Evolutionary conservation across 805 yeast species (phyloP).

Genomic region (Kazachstania martiniae): DNA sequence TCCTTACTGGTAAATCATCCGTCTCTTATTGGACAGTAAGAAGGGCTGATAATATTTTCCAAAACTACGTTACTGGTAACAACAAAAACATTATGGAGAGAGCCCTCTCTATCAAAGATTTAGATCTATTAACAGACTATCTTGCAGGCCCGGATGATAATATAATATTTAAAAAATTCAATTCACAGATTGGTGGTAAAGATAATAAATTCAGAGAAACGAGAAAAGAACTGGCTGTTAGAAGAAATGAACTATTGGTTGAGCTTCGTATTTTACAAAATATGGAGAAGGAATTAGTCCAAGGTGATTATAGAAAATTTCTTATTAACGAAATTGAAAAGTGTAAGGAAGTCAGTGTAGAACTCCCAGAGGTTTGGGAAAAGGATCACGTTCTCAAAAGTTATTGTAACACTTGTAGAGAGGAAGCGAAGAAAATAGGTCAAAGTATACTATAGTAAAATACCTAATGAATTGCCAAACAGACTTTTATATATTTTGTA

Average conservation of each 20-base stretch:
- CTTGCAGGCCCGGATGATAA: slow-evolving; percentile 25
- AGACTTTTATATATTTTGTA: background rate
- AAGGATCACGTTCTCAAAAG: slow-evolving; percentile 17
- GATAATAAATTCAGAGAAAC: slow-evolving; percentile 20
- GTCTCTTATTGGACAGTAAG: slow-evolving; percentile 49
- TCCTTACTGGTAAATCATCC: slow-evolving; percentile 41
- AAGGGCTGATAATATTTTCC: slow-evolving; percentile 30
- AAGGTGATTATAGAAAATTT: slow-evolving; percentile 65
- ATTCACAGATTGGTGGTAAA: slow-evolving; percentile 4
- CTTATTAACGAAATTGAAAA: slow-evolving; percentile 45
- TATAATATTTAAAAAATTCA: slow-evolving; percentile 28
- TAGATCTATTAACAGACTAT: slow-evolving; percentile 33
- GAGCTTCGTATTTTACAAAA: slow-evolving; percentile 54
- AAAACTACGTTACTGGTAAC: slow-evolving; percentile 20
- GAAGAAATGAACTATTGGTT: slow-evolving; percentile 62
- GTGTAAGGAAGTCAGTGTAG: slow-evolving; percentile 37
- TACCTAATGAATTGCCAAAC: background rate
- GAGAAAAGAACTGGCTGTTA: slow-evolving; percentile 47
- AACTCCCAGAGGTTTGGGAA: slow-evolving; percentile 17
- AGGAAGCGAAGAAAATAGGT: slow-evolving; percentile 19
- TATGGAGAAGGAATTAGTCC: slow-evolving; percentile 50
- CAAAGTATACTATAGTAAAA: background rate
- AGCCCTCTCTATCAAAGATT: slow-evolving; percentile 51
- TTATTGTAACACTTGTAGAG: slow-evolving; percentile 28
- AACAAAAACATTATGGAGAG: slow-evolving; percentile 37